These are phyloP conservation scores for Eucalyptus pauciflora DNA, from an alignment of 345 rosid species.

Conservation along the genomic window DNA sequence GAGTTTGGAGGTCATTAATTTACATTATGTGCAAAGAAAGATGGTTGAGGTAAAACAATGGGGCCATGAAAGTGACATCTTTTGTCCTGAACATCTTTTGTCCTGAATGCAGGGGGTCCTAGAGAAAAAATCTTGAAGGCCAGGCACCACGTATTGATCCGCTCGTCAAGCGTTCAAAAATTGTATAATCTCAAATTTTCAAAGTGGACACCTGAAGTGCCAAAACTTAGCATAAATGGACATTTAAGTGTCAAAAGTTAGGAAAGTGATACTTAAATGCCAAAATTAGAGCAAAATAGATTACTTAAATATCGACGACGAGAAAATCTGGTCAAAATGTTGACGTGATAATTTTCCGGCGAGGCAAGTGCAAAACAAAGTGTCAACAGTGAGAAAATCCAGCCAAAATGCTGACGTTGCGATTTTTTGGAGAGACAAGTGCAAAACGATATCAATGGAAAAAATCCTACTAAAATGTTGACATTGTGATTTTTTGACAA, in stretches of 20 bases:
- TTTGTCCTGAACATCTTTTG: not conserved
- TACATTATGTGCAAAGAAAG: not conserved
- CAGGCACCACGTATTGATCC: not conserved
- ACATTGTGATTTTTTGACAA: too few relatives aligned
- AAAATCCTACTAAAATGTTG: too few relatives aligned
- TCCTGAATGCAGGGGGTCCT: not conserved
- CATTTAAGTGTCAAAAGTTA: too few relatives aligned
- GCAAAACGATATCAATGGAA: too few relatives aligned
- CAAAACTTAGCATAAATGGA: fast-evolving
- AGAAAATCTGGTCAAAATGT: fast-evolving
- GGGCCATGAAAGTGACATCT: not conserved
- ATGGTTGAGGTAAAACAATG: not conserved
- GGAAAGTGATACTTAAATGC: fast-evolving
- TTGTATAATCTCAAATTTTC: not conserved
- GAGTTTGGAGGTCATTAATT: not conserved
- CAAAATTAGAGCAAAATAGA: fast-evolving
- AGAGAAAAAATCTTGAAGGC: not conserved
- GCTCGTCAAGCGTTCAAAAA: not conserved
- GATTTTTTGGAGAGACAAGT: fast-evolving
- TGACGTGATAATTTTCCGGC: fast-evolving
- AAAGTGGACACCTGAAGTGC: fast-evolving
- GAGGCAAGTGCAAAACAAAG: too few relatives aligned
- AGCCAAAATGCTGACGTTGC: fast-evolving
- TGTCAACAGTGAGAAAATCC: fast-evolving
- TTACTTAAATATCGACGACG: too few relatives aligned